Conservation (phyloP, 345 rosid species). For the Streptanthus diversifolius region DNA sequence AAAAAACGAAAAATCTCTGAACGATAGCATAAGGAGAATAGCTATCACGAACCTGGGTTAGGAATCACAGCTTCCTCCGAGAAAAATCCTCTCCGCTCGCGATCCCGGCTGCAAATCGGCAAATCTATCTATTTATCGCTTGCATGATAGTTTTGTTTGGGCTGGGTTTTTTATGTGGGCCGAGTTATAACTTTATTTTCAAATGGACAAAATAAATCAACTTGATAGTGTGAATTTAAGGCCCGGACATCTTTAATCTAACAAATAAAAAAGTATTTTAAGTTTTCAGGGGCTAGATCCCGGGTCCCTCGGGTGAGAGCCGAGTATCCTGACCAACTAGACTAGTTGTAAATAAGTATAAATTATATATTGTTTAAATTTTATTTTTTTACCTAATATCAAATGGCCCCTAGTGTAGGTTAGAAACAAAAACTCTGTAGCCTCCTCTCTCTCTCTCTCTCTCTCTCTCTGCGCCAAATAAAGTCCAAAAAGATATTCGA, state of each 20-base stretch:
- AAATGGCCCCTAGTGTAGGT: neutral
- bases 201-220: neutral
- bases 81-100: neutral
- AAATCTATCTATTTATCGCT: neutral
- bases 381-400: neutral
- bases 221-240: neutral
- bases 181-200: neutral
- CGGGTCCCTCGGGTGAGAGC: conserved; percentile 77
- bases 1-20: neutral
- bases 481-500: neutral
- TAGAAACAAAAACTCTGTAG: neutral
- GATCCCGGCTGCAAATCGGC: neutral
- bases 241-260: neutral
- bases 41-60: conserved; percentile 25
- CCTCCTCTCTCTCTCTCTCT: too few species aligned
- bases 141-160: neutral
- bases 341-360: neutral
- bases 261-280: conserved; percentile 26
- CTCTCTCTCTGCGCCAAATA: neutral
- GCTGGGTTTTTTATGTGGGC: conserved; percentile 10
- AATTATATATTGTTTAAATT: neutral
- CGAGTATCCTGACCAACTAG: conserved; percentile 73
- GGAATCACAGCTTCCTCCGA: neutral
- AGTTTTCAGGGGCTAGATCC: conserved; percentile 69
- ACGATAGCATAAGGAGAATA: neutral